A percentile compares a stretch with the other conserved stretches of the same genome.
Conservation (phyloP, 31 red algal species). For the Porphyra umbilicalis region DNA sequence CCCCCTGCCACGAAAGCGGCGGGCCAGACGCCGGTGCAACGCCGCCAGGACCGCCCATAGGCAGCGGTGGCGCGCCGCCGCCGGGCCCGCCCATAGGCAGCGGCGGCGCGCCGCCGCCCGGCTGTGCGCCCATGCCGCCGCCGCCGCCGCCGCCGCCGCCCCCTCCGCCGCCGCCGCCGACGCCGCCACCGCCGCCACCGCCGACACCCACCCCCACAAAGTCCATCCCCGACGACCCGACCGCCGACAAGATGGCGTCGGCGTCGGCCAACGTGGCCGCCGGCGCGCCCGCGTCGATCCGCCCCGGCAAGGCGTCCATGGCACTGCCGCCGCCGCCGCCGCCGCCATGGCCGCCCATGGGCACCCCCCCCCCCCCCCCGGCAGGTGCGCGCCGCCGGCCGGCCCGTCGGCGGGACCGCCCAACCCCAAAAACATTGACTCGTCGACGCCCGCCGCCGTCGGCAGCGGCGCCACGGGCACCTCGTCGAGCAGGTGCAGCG, state of each 20-base stretch:
- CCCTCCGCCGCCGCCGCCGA: not conserved
- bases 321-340: too few relatives aligned
- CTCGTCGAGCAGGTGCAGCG: too few relatives aligned
- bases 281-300: too few relatives aligned
- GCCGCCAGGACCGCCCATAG: not conserved
- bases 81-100: not conserved
- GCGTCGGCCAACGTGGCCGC: not conserved
- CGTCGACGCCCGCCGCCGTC: too few relatives aligned
- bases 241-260: not conserved
- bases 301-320: too few relatives aligned
- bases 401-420: too few relatives aligned
- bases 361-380: too few relatives aligned
- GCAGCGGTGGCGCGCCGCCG: not conserved
- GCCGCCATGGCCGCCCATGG: too few relatives aligned
- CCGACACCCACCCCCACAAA: not conserved
- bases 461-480: too few relatives aligned
- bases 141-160: not conserved
- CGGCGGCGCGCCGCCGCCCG: not conserved
- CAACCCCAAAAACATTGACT: too few relatives aligned
- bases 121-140: not conserved
- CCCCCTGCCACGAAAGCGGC: not conserved
- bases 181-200: not conserved
- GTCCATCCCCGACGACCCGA: not conserved
- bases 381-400: too few relatives aligned
- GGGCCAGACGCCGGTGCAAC: too few relatives aligned